Base-by-base conservation (phyloP, 108 stramenopile species). In the Nannochloropsis gaditana region DNA sequence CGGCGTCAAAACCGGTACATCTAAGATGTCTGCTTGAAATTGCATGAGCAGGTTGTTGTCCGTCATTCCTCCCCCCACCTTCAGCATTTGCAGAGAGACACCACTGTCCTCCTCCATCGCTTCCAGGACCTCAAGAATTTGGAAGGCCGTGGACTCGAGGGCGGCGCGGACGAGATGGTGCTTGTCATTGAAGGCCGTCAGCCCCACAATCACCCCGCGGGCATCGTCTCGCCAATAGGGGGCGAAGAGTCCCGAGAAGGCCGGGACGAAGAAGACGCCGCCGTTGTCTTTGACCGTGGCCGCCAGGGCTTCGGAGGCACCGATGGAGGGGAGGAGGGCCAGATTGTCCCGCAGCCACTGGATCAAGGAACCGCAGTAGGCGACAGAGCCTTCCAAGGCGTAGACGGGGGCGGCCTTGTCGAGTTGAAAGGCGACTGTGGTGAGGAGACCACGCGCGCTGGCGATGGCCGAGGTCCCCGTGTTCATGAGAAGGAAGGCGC, bases 261-360 rank as follows among this genome's bases (percentile, higher is more conserved):
- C 97, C 42, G 99, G 97, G 11, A 99, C 97, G 82, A 99, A 92
- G 83, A 96, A 98, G 89, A 98, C 91, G 45, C 96, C 97, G 82
- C 96, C 95, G 84, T 94, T 96, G 79, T 89, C 87, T 17, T 86
- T 85, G 81, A 93, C 93, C 2, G 84, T 83, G 9, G 47, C 84
- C 2, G 99, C 99, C 47, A 95, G 85, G 9, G 85, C 88, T 91
- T 98, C 96, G 43, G 94, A 92, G 82, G 98, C 97, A 11, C 95
- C 83, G 11, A 96, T 94, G 43, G 89, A 83, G 19, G 89, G 17
- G 82, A 98, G 94, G 42, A 99, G 90, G 82, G 79, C 84, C 2
- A 98, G 90, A 85, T 96, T 96, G 91, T 99, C 99, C 41, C 97
- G 92, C 19, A 97, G 90, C 99, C 99, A 98, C 91, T 97, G 95